phyloP scores from a whole-genome alignment of 2,329 filamentous ascomycete species.

The Fusarium subtropicale region DNA sequence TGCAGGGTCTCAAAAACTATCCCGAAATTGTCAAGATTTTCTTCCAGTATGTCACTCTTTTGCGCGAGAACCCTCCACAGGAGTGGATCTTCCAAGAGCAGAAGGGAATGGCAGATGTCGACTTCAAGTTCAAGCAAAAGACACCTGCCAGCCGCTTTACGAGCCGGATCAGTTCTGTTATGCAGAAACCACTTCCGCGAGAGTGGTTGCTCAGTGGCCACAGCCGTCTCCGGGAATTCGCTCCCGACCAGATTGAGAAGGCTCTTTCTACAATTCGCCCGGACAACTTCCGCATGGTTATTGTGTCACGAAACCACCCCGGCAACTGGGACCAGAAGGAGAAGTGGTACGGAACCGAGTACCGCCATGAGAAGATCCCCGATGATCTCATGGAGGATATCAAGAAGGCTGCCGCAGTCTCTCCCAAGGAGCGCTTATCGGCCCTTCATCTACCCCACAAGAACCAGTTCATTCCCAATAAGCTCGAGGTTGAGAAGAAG shows the following conservation, averaged over 20 bases:
- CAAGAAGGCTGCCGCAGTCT: conserved; percentile 69
- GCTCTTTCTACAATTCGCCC: conserved; percentile 80
- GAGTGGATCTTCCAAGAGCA: conserved; percentile 96
- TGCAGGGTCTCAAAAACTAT: conserved; percentile 78
- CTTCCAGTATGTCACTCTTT: conserved; percentile 91
- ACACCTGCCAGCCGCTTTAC: conserved; percentile 89
- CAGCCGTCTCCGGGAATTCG: conserved; percentile 81
- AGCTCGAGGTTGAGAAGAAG: conserved; percentile 94
- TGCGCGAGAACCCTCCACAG: conserved; percentile 82
- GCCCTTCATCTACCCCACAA: conserved; percentile 88
- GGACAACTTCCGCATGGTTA: conserved; percentile 88
- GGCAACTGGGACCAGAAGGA: conserved; percentile 89
- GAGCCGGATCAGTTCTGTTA: conserved; percentile 83
- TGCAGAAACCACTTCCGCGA: conserved; percentile 90
- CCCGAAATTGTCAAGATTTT: conserved; percentile 83
- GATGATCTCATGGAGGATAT: conserved; percentile 79
- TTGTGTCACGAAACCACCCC: conserved; percentile 86
- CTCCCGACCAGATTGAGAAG: conserved; percentile 78
- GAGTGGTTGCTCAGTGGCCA: conserved; percentile 89
- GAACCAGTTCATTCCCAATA: conserved; percentile 95
- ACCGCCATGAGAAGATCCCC: conserved; percentile 84
- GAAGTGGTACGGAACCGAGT: conserved; percentile 98
- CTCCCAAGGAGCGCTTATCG: conserved; percentile 68
- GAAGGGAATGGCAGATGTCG: conserved; percentile 88
- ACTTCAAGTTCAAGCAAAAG: conserved; percentile 96